Conservation (phyloP, 2,329 filamentous ascomycete genomes). For the Nigrospora osmanthi region DNA sequence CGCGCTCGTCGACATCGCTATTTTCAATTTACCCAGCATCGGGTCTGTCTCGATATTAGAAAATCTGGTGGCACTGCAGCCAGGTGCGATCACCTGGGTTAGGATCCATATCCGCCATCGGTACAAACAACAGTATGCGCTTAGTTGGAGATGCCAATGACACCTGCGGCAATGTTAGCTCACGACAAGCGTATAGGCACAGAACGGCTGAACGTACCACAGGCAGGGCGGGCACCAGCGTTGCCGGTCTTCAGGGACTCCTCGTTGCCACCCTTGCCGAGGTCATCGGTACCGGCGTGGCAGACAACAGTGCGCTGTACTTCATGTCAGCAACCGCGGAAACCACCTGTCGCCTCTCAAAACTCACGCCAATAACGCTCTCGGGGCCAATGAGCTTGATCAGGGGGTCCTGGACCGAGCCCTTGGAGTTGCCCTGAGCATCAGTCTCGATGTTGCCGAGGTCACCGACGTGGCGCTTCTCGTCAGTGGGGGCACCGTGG, state of each 20-base stretch:
- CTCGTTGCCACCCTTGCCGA: slow-evolving; percentile 84
- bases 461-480: slow-evolving; percentile 89
- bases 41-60: too few relatives aligned
- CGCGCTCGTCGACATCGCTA: too few relatives aligned
- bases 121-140: slow-evolving; percentile 2
- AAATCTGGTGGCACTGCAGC: too few relatives aligned
- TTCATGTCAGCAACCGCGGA: slow-evolving; percentile 12
- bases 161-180: slow-evolving; percentile 40
- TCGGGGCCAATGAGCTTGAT: slow-evolving; percentile 95
- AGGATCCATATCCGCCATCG: too few relatives aligned
- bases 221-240: slow-evolving; percentile 86
- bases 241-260: slow-evolving; percentile 99
- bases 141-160: slow-evolving; percentile 82
- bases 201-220: slow-evolving; percentile 56
- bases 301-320: slow-evolving; percentile 83
- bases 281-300: slow-evolving; percentile 92
- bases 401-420: slow-evolving; percentile 69
- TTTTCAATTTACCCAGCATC: too few relatives aligned
- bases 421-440: slow-evolving; percentile 81
- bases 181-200: not conserved
- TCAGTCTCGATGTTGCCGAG: slow-evolving; percentile 97
- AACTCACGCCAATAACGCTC: slow-evolving; percentile 84
- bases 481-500: slow-evolving; percentile 55
- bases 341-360: not conserved
- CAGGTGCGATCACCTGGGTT: too few relatives aligned